Conservation (phyloP, 139 green algal species). For the Pycnococcus provasolii region DNA sequence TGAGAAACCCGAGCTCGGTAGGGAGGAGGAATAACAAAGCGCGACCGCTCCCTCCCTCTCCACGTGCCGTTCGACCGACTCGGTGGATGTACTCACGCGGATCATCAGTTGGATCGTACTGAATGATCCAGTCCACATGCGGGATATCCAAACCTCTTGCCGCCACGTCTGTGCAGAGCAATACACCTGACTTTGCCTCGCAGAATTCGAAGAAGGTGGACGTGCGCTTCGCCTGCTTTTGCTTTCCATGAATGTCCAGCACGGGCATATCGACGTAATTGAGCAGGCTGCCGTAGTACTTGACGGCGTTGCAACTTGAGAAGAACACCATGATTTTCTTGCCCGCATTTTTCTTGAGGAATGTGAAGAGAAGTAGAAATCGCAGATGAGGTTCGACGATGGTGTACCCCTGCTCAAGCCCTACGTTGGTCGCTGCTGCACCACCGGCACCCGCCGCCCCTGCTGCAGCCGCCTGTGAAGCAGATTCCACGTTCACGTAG, state of each 20-base stretch:
- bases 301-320: constrained; percentile 76
- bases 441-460: too few species aligned
- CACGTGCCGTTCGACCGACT: constrained; percentile 82
- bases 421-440: constrained; percentile 15
- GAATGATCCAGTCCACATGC: constrained; percentile 91
- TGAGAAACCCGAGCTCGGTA: constrained; percentile 87
- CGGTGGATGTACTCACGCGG: constrained; percentile 58
- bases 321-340: constrained; percentile 99
- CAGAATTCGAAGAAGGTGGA: constrained; percentile 96
- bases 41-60: constrained; percentile 61
- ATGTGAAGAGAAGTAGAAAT: constrained; percentile 97
- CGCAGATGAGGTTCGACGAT: constrained; percentile 75
- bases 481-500: constrained; percentile 53
- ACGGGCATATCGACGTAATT: constrained; percentile 97
- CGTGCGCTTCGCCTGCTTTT: constrained; percentile 93
- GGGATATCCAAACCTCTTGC: constrained; percentile 93
- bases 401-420: constrained; percentile 94
- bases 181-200: constrained; percentile 68
- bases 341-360: constrained; percentile 92
- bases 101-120: constrained; percentile 95
- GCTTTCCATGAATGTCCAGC: constrained; percentile 91
- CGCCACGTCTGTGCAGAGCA: constrained; percentile 97
- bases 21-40: constrained; percentile 92
- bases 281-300: constrained; percentile 93
- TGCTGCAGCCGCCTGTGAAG: too few species aligned